Base-by-base conservation (phyloP, 73 alveolate genomes). In the Tetrahymena borealis region DNA sequence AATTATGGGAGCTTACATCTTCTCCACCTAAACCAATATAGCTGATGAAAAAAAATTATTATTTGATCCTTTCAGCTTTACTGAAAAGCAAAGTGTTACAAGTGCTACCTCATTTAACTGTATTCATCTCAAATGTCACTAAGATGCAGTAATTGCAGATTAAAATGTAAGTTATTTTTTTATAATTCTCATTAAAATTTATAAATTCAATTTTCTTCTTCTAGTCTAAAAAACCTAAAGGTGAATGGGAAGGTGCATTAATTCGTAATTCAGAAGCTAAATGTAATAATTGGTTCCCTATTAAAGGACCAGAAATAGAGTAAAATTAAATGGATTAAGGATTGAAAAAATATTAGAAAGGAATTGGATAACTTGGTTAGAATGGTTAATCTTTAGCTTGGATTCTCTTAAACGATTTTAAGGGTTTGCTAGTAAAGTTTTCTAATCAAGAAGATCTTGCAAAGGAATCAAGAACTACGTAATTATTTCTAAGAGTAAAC, bases 191-290 rank as follows among this genome's bases (percentile, higher is more conserved):
- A 41, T 4, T 18, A 41, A 60, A 60, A 60, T 20, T 0, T 24
- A 4, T 7, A 60, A 60, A 2, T 60, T 15, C 16, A 41, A 24
- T 60, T 11, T 42, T 42, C 16, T 60, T 3, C 28, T 60, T 60
- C 9, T 0, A 60, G 85, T 60, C 85, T n/a, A 91, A 91, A 90
- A 90, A 96, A 77, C 98, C 98, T 15, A 96, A 96, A 91, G 85
- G 94, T 16, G 98, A 96, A 90, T 96, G 98, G 98, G 98, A 96
- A 92, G 98, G 98, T 4, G 98, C 98, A 18, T 91, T 90, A 0
- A 96, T 96, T 20, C 93, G 98, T 39, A 96, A 96, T 79, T 95
- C 94, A 20, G 97, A 96, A 42, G 95, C 98, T 6, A 96, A 96
- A 37, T 96, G 98, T 90, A 96, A 96, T 38, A 96, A 94, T 79